Evolutionary conservation across 345 rosid genomes (phyloP).

Genomic region (Boechera divaricarpa): DNA sequence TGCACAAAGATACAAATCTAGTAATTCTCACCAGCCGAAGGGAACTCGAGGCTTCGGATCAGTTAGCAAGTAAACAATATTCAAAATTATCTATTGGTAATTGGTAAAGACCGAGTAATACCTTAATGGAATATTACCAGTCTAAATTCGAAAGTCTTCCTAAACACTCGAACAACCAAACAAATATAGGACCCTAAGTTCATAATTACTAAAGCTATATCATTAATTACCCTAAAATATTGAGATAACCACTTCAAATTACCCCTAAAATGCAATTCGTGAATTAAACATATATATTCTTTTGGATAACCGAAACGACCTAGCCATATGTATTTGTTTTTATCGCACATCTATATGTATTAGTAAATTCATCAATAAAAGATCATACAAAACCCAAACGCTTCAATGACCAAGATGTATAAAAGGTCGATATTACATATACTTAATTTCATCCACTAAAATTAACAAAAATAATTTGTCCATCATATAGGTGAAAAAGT

Average conservation of each 20-base stretch:
- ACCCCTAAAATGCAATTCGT: neutral
- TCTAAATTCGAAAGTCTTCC: neutral
- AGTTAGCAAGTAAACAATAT: neutral
- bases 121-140: neutral
- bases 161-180: neutral
- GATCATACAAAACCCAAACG: neutral
- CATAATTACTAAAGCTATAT: neutral
- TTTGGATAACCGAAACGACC: neutral
- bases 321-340: neutral
- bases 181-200: neutral
- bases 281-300: neutral
- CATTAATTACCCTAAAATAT: neutral
- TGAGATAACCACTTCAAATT: neutral
- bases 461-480: neutral
- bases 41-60: neutral
- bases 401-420: neutral
- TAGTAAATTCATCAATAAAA: neutral
- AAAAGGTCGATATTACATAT: neutral
- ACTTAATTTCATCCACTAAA: neutral
- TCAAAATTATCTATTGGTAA: too few species aligned
- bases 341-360: neutral
- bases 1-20: too few species aligned
- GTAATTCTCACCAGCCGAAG: too few species aligned
- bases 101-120: neutral
- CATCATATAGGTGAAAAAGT: too few species aligned